Evolutionary conservation across 495 filamentous ascomycete species (phyloP), one percentile per base, ranked within the genome.

Genomic region (Daldinia childiae): DNA sequence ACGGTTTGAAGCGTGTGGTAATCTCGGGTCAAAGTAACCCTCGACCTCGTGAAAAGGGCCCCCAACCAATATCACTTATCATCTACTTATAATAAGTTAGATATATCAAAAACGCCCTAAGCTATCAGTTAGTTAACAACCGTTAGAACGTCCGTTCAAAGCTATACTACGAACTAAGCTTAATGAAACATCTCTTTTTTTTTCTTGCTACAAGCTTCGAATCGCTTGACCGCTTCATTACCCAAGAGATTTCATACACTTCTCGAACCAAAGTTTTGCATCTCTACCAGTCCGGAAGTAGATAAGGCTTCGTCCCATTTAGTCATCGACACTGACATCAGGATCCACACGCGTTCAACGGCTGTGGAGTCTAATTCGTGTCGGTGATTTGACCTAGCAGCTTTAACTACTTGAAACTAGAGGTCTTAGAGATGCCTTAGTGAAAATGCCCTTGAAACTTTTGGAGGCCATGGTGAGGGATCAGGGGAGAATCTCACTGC

Each of bases 1-100:
- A 72, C 70, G 69, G 66, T 51, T 68, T 70, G 48, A 74, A 73
- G 63, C 51, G 58, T 63, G 68, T 66, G 74, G 67, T 69, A 82
- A 82, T 80, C 67, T 82, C 79, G 76, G 78, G 72, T 75, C 78
- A 76, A 75, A 76, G 74, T 63, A 76, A 69, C 71, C 72, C 63
- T 68, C 62, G 54, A 24, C 43, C 54, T 73, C 50, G 62, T 64
- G 39, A 66, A 68, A 64, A 61, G 55, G 55, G 61, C 64, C 70
- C 70, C 70, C 70, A 65, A 64, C 65, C 43, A 69, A 73, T 65
- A 66, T 69, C 59, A 65, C 54, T 26, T 45, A 55, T 65, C 65
- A 59, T 30, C 17, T 57, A 61, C 24, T 24, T 34, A 24, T 48
- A 48, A 48, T 29, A 32, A 26, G 48, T 57, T 57, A 32, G 5